Conservation (phyloP, 2,329 filamentous ascomycete species). For the Colletotrichum nymphaeae region DNA sequence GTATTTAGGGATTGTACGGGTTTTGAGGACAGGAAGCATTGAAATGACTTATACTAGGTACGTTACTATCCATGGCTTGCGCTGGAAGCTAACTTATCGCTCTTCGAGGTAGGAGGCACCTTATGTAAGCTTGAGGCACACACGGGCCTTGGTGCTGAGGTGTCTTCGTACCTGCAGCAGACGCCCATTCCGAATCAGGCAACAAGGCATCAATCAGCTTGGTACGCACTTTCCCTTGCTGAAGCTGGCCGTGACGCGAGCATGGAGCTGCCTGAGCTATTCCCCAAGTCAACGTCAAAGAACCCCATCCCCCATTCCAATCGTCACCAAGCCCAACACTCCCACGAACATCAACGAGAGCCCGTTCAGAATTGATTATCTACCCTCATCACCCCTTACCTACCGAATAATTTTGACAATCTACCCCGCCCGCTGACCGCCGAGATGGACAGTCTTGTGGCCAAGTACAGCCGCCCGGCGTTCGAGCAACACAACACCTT, state of each 20-base stretch:
- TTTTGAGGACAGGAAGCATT: neutral
- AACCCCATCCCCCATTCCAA: conserved; percentile 38
- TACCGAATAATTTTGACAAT: neutral
- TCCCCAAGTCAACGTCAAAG: conserved; percentile 30
- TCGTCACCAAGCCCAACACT: conserved; percentile 13
- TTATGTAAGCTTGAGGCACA: neutral
- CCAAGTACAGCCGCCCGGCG: conserved; percentile 86
- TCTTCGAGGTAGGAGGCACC: neutral
- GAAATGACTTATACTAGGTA: neutral
- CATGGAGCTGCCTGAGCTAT: conserved; percentile 56
- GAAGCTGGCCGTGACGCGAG: conserved; percentile 51
- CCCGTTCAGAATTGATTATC: conserved; percentile 1
- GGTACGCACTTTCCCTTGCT: conserved; percentile 37
- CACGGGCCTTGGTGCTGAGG: neutral
- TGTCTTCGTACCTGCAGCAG: conserved; percentile 29
- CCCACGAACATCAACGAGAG: conserved; percentile 12
- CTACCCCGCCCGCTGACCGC: conserved; percentile 16
- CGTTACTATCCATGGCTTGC: too few species aligned
- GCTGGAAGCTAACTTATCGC: neutral
- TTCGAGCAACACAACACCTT: conserved; percentile 73
- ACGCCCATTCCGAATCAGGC: conserved; percentile 30
- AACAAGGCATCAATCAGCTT: conserved; percentile 37
- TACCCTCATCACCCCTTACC: neutral
- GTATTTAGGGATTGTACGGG: neutral
- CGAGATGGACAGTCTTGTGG: conserved; percentile 91